Evolutionary conservation across 768 basidiomycete species (phyloP), one percentile per base, ranked within the genome.

Genomic region (Lactarius vividus): DNA sequence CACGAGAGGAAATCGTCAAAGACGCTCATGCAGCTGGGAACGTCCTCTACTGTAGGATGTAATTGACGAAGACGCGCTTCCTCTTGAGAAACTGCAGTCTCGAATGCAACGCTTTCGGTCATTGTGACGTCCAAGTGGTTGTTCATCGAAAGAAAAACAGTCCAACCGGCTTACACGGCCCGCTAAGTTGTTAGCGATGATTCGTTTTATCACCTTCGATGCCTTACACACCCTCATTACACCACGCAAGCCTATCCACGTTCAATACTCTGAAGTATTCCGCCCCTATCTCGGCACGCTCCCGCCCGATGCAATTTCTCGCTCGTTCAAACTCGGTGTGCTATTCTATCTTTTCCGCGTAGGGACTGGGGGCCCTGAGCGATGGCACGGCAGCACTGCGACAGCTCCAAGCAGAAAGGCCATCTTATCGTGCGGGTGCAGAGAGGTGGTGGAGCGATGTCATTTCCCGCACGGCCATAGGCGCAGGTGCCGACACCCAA

Each of bases 401-500:
- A 67, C 77, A 83, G 66, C 70, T 87, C 23, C 88, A 91, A 73
- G 77, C 69, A 18, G 83, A 86, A 66, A 79, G 81, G 54, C 88
- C 90, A 1, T 82, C 78, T 0, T 92, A 91, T 72, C 73, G 75
- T 57, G 75, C 79, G 18, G 87, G 87, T 57, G 80, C 81, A 56
- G 74, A 81, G 37, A 74, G 72, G 3, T 93, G 90, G 91, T 94
- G 92, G 92, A 74, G 78, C n/a, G 86, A 90, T 67, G 90, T 94
- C 44, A 87, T 94, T 67, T 79, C 79, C 63, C 77, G 83, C 64
- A 93, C 92, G 42, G 91, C 91, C 20, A 74, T 91, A 2, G 89
- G 86, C 4, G 89, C 91, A 52, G 90, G 89, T 1, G 91, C 86
- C 3, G 79, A 88, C 75, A 73, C 82, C 57, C 73, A 77, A 71